phyloP scores from a whole-genome alignment of 768 basidiomycete species.

The Hemileccinum rubropunctum region DNA sequence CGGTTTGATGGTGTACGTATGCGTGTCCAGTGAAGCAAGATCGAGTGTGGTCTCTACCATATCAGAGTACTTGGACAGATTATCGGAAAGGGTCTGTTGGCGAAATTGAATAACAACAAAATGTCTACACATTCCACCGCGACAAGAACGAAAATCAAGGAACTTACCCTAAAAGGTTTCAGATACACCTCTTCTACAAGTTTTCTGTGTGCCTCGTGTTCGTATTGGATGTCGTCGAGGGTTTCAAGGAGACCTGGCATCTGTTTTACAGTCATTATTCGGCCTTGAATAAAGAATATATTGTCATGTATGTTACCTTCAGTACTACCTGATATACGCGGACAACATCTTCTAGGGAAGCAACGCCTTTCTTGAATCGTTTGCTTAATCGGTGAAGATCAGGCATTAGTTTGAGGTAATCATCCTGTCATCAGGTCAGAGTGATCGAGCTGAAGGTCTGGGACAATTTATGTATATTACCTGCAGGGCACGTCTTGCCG shows the following conservation, averaged over 20 bases:
- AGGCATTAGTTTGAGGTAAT: slow-evolving; percentile 87
- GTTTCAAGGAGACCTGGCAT: slow-evolving; percentile 71
- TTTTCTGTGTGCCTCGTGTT: slow-evolving; percentile 43
- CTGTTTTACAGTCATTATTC: slow-evolving; percentile 36
- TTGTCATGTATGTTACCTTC: slow-evolving; percentile 46
- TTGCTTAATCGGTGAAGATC: slow-evolving; percentile 92
- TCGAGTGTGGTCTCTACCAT: slow-evolving; percentile 98
- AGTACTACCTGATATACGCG: slow-evolving; percentile 91
- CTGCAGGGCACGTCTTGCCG: slow-evolving; percentile 68
- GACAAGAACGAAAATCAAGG: not conserved
- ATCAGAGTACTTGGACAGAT: slow-evolving; percentile 75
- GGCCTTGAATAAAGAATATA: not conserved
- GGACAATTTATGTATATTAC: slow-evolving; percentile 35
- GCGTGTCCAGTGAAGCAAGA: slow-evolving; percentile 76
- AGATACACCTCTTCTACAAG: slow-evolving; percentile 73
- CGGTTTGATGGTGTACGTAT: slow-evolving; percentile 89
- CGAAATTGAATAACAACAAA: not conserved
- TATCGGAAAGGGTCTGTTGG: slow-evolving; percentile 57
- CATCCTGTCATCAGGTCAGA: slow-evolving; percentile 52
- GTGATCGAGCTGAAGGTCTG: not conserved
- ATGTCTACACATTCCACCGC: not conserved
- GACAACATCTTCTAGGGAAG: slow-evolving; percentile 91
- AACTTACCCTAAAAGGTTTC: slow-evolving; percentile 52
- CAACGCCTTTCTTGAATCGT: slow-evolving; percentile 80
- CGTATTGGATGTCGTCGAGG: slow-evolving; percentile 50